These are phyloP conservation scores for Hyphopichia homilentoma DNA, from an alignment of 805 yeast species.

Conservation along the genomic window DNA sequence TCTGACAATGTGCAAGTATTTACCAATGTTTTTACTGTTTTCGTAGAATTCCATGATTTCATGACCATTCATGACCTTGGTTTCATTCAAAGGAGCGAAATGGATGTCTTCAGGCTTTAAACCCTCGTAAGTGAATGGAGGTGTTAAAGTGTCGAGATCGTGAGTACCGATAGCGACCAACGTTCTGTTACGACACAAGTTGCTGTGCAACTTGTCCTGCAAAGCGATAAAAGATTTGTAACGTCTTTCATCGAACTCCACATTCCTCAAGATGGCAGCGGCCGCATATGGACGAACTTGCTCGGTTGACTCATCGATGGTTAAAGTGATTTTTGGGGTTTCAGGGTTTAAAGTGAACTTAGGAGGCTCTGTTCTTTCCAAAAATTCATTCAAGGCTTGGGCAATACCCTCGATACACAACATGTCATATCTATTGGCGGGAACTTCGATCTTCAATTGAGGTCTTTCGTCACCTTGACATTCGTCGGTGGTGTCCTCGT, in stretches of 20 bases:
- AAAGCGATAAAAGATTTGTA: slow-evolving; percentile 93
- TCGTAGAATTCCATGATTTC: slow-evolving; percentile 87
- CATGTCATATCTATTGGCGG: slow-evolving; percentile 98
- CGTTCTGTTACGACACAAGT: slow-evolving; percentile 94
- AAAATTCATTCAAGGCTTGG: slow-evolving; percentile 86
- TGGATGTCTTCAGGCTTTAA: slow-evolving; percentile 70
- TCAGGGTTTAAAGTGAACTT: slow-evolving; percentile 58
- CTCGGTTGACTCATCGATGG: slow-evolving; percentile 71
- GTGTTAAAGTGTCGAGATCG: slow-evolving; percentile 74
- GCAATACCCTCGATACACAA: slow-evolving; percentile 98
- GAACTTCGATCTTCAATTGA: slow-evolving; percentile 94
- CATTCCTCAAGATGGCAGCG: slow-evolving; percentile 85
- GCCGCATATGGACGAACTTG: slow-evolving; percentile 89
- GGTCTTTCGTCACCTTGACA: slow-evolving; percentile 81
- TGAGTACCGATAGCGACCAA: slow-evolving; percentile 99
- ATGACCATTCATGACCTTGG: slow-evolving; percentile 65
- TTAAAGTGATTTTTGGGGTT: slow-evolving; percentile 58
- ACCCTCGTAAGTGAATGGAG: slow-evolving; percentile 88
- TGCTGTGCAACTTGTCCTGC: slow-evolving; percentile 94
- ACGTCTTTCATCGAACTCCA: slow-evolving; percentile 75
- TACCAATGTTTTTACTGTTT: slow-evolving; percentile 84
- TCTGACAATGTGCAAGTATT: slow-evolving; percentile 81
- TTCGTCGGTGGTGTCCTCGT: slow-evolving; percentile 90
- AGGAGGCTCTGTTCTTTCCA: slow-evolving; percentile 69
- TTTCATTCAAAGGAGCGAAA: slow-evolving; percentile 74